A percentile compares a stretch with the other conserved stretches of the same genome.
Evolutionary conservation across 306 rosid genomes (phyloP).

Genomic region (Rosa multiflora): DNA sequence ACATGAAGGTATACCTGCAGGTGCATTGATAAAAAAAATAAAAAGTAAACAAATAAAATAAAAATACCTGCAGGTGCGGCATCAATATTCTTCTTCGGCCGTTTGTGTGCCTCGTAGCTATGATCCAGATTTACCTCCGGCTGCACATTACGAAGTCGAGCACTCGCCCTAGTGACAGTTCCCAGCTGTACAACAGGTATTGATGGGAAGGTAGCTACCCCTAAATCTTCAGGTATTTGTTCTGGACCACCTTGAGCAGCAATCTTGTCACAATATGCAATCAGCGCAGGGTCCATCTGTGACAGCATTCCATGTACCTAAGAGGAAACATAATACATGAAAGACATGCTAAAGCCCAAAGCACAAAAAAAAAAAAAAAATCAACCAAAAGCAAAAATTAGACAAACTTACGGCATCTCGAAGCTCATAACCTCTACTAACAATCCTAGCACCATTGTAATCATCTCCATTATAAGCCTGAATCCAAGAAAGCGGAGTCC

Average conservation of each 20-base stretch:
- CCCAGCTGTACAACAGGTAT: slow-evolving; percentile 82
- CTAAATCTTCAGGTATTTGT: slow-evolving; percentile 64
- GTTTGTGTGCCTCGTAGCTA: slow-evolving; percentile 69
- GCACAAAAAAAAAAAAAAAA: not conserved
- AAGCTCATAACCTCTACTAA: slow-evolving; percentile 91
- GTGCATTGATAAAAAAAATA: not conserved
- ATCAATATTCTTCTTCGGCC: slow-evolving; percentile 60
- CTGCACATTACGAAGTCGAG: slow-evolving; percentile 87
- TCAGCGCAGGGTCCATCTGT: slow-evolving; percentile 94
- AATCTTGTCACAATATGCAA: slow-evolving; percentile 83
- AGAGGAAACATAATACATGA: not conserved
- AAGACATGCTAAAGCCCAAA: slow-evolving; percentile 3
- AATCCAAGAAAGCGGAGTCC: slow-evolving; percentile 28
- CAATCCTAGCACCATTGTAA: slow-evolving; percentile 88
- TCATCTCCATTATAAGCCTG: slow-evolving; percentile 94
- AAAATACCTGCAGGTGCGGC: slow-evolving; percentile 56
- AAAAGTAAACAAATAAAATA: not conserved
- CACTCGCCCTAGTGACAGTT: slow-evolving; percentile 68
- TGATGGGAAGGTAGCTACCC: slow-evolving; percentile 57
- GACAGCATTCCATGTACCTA: slow-evolving; percentile 97
- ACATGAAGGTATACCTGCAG: not conserved
- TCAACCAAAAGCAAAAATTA: slow-evolving; percentile 16
- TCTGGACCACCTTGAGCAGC: slow-evolving; percentile 87
- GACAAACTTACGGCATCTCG: slow-evolving; percentile 73
- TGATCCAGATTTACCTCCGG: slow-evolving; percentile 72